Percentiles rank a stretch among this genome's conserved stretches.
Conservation (phyloP, 2,329 filamentous ascomycete species). For the Hypomyces perniciosus region DNA sequence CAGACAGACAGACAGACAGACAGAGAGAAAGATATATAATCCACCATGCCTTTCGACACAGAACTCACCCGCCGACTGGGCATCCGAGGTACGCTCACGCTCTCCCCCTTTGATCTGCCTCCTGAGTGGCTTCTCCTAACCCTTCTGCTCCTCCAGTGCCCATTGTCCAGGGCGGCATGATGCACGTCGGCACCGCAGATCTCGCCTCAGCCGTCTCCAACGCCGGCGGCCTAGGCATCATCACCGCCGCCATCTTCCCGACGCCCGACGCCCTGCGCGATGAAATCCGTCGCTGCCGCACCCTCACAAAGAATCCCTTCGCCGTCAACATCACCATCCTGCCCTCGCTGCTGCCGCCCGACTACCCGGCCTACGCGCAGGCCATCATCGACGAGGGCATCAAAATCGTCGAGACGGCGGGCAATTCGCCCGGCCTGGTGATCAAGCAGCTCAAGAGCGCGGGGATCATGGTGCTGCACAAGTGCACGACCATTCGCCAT, state of each 20-base stretch:
- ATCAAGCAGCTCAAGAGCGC: slow-evolving; percentile 82
- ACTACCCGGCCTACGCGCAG: slow-evolving; percentile 88
- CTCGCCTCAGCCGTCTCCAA: slow-evolving; percentile 71
- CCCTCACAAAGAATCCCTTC: slow-evolving; percentile 74
- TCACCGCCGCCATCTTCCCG: slow-evolving; percentile 88
- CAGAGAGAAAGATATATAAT: no score
- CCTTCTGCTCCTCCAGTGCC: slow-evolving; percentile 48
- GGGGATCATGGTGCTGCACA: slow-evolving; percentile 78
- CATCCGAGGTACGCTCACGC: slow-evolving; percentile 39
- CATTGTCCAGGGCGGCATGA: slow-evolving; percentile 81
- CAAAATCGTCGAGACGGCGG: slow-evolving; percentile 85
- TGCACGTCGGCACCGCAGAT: slow-evolving; percentile 78
- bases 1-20: no score
- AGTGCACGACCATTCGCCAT: slow-evolving; percentile 94
- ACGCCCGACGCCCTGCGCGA: slow-evolving; percentile 85
- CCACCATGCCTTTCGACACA: slow-evolving; percentile 51
- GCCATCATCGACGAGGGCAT: slow-evolving; percentile 91
- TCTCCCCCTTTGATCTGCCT: neutral
- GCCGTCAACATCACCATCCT: slow-evolving; percentile 94
- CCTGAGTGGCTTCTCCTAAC: neutral
- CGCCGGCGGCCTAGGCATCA: slow-evolving; percentile 75
- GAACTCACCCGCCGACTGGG: slow-evolving; percentile 52
- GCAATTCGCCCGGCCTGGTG: slow-evolving; percentile 81
- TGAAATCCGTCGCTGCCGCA: slow-evolving; percentile 83
- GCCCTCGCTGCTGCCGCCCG: slow-evolving; percentile 79